These are phyloP conservation scores for Alnus rubra DNA, from an alignment of 306 rosid species.

Conservation along the genomic window DNA sequence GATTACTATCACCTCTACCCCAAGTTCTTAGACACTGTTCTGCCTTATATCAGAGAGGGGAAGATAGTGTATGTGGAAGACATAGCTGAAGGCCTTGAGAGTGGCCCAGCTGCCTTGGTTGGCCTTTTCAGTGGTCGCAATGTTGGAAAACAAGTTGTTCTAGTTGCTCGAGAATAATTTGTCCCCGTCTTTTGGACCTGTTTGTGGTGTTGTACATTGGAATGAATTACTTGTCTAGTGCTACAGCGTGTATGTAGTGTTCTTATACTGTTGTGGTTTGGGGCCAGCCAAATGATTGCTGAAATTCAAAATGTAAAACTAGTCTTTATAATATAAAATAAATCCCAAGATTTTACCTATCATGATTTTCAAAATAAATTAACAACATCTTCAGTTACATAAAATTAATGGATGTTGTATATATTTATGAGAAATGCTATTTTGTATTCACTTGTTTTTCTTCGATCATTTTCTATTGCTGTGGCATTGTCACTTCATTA, in stretches of 20 bases:
- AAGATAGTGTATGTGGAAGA: conserved; percentile 42
- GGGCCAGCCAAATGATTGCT: no score
- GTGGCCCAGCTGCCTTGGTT: conserved; percentile 35
- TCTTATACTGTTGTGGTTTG: no score
- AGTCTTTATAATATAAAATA: no score
- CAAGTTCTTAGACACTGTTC: conserved; percentile 54
- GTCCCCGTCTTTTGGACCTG: neutral
- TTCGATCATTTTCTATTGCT: no score
- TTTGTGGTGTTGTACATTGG: neutral
- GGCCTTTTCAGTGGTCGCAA: conserved; percentile 46
- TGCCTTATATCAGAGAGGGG: conserved; percentile 61
- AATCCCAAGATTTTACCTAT: no score
- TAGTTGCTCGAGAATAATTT: conserved; percentile 30
- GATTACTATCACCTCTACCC: conserved; percentile 39
- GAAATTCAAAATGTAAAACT: no score
- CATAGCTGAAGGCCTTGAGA: conserved; percentile 46
- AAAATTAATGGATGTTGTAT: no score
- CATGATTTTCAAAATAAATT: no score
- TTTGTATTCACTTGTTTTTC: no score
- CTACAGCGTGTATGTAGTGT: neutral
- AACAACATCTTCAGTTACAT: no score
- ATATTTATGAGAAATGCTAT: no score
- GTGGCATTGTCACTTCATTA: no score
- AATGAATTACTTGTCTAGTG: neutral
- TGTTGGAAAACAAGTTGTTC: conserved; percentile 45